These are phyloP conservation scores for Jaltomata sinuosa DNA, from an alignment of 257 asterid species.

Conservation along the genomic window DNA sequence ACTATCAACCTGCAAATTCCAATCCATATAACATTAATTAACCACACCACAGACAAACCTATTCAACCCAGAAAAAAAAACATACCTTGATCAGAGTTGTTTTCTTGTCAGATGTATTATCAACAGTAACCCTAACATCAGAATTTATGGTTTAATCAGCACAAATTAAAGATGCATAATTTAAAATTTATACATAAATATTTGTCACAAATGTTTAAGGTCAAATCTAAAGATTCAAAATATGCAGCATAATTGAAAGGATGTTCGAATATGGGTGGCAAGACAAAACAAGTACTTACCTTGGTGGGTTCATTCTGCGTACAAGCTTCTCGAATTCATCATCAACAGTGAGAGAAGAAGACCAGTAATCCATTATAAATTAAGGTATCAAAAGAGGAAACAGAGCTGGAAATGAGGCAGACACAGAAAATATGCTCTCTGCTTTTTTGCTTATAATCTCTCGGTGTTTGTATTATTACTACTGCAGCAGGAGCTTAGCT, in stretches of 20 bases:
- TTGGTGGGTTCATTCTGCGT: slow-evolving; percentile 70
- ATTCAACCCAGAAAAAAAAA: background rate
- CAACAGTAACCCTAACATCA: slow-evolving; percentile 31
- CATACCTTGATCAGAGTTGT: slow-evolving; percentile 41
- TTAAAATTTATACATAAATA: background rate
- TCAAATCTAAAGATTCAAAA: no score
- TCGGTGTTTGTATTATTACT: background rate
- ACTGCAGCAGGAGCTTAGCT: background rate
- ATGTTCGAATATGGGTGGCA: no score
- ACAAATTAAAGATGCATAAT: background rate
- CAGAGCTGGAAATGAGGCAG: background rate
- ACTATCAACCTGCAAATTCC: slow-evolving; percentile 64
- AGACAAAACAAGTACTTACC: slow-evolving; percentile 33
- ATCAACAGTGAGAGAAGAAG: slow-evolving; percentile 44
- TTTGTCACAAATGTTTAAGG: no score
- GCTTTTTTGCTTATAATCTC: background rate
- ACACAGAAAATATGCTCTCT: background rate
- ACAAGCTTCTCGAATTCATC: slow-evolving; percentile 79
- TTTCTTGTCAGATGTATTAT: slow-evolving; percentile 32
- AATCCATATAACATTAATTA: no score
- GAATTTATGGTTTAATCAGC: background rate
- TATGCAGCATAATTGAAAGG: no score
- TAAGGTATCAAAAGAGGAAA: background rate
- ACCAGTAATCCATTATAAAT: slow-evolving; percentile 46
- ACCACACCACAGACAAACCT: no score